Percentiles rank a stretch among this genome's conserved stretches.
Evolutionary conservation across 345 rosid species (phyloP).

Genomic region (Pistacia integerrima): DNA sequence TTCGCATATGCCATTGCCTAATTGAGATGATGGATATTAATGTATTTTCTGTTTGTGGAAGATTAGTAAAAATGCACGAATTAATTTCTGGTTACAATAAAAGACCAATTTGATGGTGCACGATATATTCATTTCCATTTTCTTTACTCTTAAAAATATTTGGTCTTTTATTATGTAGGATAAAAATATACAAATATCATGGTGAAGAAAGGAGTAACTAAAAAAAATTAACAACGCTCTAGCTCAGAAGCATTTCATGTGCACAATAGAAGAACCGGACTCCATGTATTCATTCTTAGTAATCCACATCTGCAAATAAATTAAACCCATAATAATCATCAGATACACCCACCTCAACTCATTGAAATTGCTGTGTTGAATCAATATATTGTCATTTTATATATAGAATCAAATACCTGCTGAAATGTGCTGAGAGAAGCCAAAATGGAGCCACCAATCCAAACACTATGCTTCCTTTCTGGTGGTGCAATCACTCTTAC

Average conservation of each 20-base stretch:
- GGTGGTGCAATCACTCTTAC: conserved; percentile 61
- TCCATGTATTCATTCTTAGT: conserved; percentile 30
- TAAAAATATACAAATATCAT: not conserved
- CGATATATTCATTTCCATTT: too few species aligned
- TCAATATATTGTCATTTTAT: too few species aligned
- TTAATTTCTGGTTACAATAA: too few species aligned
- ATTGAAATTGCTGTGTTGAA: too few species aligned
- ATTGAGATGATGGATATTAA: too few species aligned
- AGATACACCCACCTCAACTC: not conserved
- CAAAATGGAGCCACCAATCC: conserved; percentile 62
- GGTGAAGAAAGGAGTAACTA: not conserved
- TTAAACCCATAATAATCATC: not conserved
- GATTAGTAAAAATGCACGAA: too few species aligned
- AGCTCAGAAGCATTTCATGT: conserved; percentile 25
- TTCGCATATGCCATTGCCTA: too few species aligned
- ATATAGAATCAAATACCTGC: conserved; percentile 24
- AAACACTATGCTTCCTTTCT: conserved; percentile 54
- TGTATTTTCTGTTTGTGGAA: too few species aligned
- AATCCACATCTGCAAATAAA: conserved; percentile 33
- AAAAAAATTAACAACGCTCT: not conserved
- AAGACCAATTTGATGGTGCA: not conserved
- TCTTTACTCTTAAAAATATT: too few species aligned
- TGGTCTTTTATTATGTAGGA: not conserved
- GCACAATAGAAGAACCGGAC: conserved; percentile 30
- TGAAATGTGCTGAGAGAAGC: conserved; percentile 57